A percentile compares a stretch with the other conserved stretches of the same genome.
These are phyloP conservation scores for Podospora appendiculata DNA, from an alignment of 495 filamentous ascomycete species.

Conservation along the genomic window DNA sequence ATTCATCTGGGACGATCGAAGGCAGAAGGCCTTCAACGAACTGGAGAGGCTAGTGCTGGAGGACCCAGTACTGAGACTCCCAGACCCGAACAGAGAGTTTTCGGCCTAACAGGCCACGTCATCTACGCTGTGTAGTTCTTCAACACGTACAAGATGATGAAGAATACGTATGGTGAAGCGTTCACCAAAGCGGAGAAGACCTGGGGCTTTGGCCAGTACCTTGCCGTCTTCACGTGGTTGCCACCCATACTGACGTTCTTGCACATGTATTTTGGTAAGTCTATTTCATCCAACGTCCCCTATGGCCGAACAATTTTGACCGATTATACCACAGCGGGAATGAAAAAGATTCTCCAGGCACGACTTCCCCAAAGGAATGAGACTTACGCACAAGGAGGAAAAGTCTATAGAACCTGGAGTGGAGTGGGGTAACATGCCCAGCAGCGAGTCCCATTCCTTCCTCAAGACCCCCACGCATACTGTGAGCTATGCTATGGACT, in stretches of 20 bases:
- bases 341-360: conserved; percentile 1
- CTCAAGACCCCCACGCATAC: too few species aligned
- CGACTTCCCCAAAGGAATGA: conserved; percentile 4
- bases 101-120: conserved; percentile 2
- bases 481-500: too few species aligned
- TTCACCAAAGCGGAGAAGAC: conserved; percentile 4
- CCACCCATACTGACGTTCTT: conserved; percentile 11
- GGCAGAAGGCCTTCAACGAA: too few species aligned
- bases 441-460: too few species aligned
- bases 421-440: too few species aligned
- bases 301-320: too few species aligned
- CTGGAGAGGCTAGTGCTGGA: too few species aligned
- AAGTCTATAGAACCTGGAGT: too few species aligned
- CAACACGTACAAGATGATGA: conserved; percentile 14
- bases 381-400: neutral
- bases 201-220: conserved; percentile 17
- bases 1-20: too few species aligned
- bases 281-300: neutral
- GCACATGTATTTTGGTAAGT: conserved; percentile 4
- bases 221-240: conserved; percentile 15
- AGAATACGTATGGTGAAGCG: conserved; percentile 11
- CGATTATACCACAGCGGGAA: neutral
- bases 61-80: too few species aligned
- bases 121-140: conserved; percentile 12
- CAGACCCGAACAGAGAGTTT: too few species aligned